Conservation (phyloP, 768 basidiomycete species). For the Lyophyllum decastes region DNA sequence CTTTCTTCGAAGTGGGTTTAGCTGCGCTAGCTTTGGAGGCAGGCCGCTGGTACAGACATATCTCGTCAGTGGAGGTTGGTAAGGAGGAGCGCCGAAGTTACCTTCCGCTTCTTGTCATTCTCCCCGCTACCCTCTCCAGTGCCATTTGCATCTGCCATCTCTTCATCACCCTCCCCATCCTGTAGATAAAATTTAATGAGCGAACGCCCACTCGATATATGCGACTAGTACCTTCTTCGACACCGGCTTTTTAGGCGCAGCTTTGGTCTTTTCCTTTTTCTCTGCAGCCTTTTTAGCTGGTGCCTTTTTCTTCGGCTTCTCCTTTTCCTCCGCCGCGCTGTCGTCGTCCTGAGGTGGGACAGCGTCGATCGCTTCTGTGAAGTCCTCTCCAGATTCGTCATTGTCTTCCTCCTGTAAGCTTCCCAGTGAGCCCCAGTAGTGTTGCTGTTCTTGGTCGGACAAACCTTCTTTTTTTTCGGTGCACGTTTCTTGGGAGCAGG, state of each 20-base stretch:
- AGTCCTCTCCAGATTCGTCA: conserved; percentile 46
- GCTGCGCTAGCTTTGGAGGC: conserved; percentile 37
- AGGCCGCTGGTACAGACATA: conserved; percentile 33
- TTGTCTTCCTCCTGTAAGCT: conserved; percentile 28
- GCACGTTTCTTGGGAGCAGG: conserved; percentile 48
- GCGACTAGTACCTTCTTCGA: conserved; percentile 18
- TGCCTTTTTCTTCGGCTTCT: conserved; percentile 46
- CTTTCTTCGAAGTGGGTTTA: conserved; percentile 51
- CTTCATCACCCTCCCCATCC: conserved; percentile 39
- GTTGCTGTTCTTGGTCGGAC: conserved; percentile 5
- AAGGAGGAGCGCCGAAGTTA: conserved; percentile 17
- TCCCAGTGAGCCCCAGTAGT: not conserved
- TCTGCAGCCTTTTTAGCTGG: conserved; percentile 34
- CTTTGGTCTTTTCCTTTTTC: conserved; percentile 37
- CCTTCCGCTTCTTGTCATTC: conserved; percentile 73
- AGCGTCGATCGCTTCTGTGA: conserved; percentile 40
- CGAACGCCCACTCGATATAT: not conserved
- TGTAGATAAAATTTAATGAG: conserved; percentile 18
- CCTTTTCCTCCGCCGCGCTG: conserved; percentile 39
- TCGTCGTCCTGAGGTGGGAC: conserved; percentile 39
- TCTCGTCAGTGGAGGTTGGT: conserved; percentile 5
- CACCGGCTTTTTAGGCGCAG: conserved; percentile 25
- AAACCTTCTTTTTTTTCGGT: conserved; percentile 43
- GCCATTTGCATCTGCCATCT: conserved; percentile 39
- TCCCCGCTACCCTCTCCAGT: conserved; percentile 48